Evolutionary conservation across 768 basidiomycete genomes (phyloP).

Genomic region (Coprinellus aureogranulatus): DNA sequence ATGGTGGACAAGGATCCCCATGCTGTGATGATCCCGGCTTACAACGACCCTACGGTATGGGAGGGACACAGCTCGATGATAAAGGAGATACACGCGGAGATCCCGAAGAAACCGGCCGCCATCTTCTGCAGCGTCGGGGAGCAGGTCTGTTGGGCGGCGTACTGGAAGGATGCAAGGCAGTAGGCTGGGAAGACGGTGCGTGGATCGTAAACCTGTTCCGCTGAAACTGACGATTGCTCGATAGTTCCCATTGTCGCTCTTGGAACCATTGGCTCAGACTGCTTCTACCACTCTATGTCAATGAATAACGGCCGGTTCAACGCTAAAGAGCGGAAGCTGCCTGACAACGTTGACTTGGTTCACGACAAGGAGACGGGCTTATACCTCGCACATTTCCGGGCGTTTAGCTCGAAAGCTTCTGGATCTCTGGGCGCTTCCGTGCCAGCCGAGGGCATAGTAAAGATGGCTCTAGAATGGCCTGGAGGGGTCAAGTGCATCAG

Average conservation of each 20-base stretch:
- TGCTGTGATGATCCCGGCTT: conserved; percentile 70
- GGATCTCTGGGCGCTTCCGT: conserved; percentile 70
- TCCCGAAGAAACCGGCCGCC: conserved; percentile 58
- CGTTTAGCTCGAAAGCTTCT: conserved; percentile 62
- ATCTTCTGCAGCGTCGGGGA: conserved; percentile 81
- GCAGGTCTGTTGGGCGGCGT: too few species aligned
- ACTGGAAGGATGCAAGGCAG: conserved; percentile 59
- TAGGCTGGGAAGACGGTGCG: conserved; percentile 71
- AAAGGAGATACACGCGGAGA: conserved; percentile 55
- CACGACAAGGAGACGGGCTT: conserved; percentile 44
- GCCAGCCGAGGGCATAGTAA: conserved; percentile 59
- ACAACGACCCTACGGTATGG: conserved; percentile 69
- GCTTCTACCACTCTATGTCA: conserved; percentile 70
- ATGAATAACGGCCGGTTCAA: conserved; percentile 46
- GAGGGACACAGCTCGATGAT: conserved; percentile 78
- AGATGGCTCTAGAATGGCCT: conserved; percentile 58
- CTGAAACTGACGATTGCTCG: background rate
- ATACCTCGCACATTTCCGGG: conserved; percentile 53
- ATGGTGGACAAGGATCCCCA: conserved; percentile 42
- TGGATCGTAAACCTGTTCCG: conserved; percentile 1
- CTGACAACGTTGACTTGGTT: conserved; percentile 40
- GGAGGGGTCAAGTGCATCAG: conserved; percentile 59
- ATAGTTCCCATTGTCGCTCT: conserved; percentile 65
- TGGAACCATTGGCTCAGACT: conserved; percentile 71
- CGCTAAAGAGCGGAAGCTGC: conserved; percentile 29